phyloP scores from a whole-genome alignment of 73 alveolate species.

The Symbiodinium pilosum region DNA sequence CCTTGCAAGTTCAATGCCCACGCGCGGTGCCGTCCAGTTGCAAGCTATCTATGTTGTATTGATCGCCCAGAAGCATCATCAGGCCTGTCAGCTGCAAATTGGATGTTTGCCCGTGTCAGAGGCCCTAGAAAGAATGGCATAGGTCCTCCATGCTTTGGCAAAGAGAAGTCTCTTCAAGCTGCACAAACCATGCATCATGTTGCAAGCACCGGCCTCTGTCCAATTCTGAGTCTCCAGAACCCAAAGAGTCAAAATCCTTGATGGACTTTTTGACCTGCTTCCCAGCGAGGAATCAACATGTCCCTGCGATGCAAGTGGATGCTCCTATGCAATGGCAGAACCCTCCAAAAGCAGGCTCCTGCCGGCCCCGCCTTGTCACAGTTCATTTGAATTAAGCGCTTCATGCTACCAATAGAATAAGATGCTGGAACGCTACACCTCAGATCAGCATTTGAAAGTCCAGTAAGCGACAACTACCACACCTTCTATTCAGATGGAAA shows the following conservation, averaged over 20 bases:
- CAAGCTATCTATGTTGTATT: conserved; percentile 36
- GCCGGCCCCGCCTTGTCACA: conserved; percentile 48
- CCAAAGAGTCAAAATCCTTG: conserved; percentile 40
- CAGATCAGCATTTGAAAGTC: not conserved
- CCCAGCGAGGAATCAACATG: too few species aligned
- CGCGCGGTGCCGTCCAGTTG: too few species aligned
- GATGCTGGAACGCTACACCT: conserved; percentile 74
- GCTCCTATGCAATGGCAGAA: too few species aligned
- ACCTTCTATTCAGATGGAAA: not conserved
- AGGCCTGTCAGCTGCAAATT: conserved; percentile 1
- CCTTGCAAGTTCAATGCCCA: too few species aligned
- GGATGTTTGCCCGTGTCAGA: not conserved
- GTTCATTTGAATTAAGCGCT: conserved; percentile 31
- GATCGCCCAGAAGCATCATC: conserved; percentile 73
- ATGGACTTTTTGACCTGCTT: conserved; percentile 64
- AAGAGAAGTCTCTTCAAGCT: not conserved
- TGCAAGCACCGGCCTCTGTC: conserved; percentile 34
- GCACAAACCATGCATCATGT: too few species aligned
- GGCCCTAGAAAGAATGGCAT: not conserved
- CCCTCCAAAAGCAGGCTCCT: too few species aligned
- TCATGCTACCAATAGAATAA: conserved; percentile 56
- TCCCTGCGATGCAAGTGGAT: too few species aligned
- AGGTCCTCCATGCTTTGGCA: too few species aligned
- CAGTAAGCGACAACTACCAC: not conserved
- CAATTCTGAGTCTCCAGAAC: conserved; percentile 34